phyloP scores from a whole-genome alignment of 2,329 filamentous ascomycete genomes.

The Hymenoscyphus repandus region DNA sequence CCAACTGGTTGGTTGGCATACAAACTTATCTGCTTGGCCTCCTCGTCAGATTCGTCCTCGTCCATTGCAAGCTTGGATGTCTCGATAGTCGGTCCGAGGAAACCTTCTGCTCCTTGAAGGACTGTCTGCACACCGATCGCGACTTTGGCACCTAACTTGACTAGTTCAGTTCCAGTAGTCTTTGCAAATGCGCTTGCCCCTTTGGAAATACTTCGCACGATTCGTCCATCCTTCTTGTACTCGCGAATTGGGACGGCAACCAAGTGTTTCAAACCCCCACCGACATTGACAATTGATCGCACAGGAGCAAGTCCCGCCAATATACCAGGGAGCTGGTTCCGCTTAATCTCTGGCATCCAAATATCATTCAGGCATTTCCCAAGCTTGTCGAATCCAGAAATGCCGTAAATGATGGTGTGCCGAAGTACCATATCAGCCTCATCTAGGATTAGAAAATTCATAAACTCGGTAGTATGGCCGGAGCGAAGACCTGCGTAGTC shows the following conservation, averaged over 20 bases:
- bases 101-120: slow-evolving; percentile 79
- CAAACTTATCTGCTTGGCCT: slow-evolving; percentile 74
- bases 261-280: slow-evolving; percentile 78
- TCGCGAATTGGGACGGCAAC: slow-evolving; percentile 86
- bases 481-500: slow-evolving; percentile 91
- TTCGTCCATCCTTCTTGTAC: slow-evolving; percentile 88
- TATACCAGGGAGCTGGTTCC: slow-evolving; percentile 82
- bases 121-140: slow-evolving; percentile 94
- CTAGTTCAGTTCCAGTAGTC: slow-evolving; percentile 89
- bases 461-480: slow-evolving; percentile 92
- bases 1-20: slow-evolving; percentile 94
- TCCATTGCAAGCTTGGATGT: slow-evolving; percentile 38
- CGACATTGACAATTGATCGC: slow-evolving; percentile 86
- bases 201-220: slow-evolving; percentile 88
- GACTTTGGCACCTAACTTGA: slow-evolving; percentile 88
- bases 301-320: slow-evolving; percentile 85
- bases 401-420: slow-evolving; percentile 88
- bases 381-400: slow-evolving; percentile 83
- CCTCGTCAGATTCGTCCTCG: slow-evolving; percentile 59
- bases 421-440: slow-evolving; percentile 79
- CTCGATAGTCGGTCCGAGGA: slow-evolving; percentile 49
- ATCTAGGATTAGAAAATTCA: slow-evolving; percentile 96
- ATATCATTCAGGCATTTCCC: slow-evolving; percentile 90
- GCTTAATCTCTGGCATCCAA: slow-evolving; percentile 90
- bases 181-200: slow-evolving; percentile 85